Base-by-base conservation (phyloP, 345 rosid genomes). In the Alliaria petiolata region DNA sequence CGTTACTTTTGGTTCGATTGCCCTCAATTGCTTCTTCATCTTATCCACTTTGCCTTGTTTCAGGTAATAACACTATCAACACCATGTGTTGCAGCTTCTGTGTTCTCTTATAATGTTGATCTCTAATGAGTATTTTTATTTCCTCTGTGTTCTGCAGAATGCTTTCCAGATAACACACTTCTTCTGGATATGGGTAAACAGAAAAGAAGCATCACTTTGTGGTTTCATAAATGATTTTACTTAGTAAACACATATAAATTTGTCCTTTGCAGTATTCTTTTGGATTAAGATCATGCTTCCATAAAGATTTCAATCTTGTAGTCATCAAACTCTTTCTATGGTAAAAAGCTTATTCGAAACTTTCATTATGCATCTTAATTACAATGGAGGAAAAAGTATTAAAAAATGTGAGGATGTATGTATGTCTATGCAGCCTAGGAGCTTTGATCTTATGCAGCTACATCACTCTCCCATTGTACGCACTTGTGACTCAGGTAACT, bases 101-200 rank as follows among this genome's bases (percentile, higher is more conserved):
- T 33, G 4, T 70, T 50, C 22, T 61, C 44, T 6, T 44, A 2
- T 63, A 12, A 3, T 62, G 54, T 13, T 13, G 16, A 3, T 60
- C 11, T 53, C 6, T 63, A 44, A 16, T 28, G 0, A 0, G 12
- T 51, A 1, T 4, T 30, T n/a, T n/a, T 50, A 7, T 58, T 43
- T 62, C 62, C 14, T 31, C 26, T 53, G 31, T 58, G 28, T 53
- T 36, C 19, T 84, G 83, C 86, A 95, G 98, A 95, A 89, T 51
- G 99, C 98, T 34, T 91, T 95, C 82, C 98, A 91, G 80, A 91
- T 95, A 77, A 95, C 99, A 28, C 91, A 91, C 68, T 91, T 91
- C 87, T 66, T 91, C 17, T 95, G 98, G 99, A 84, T 91, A 54
- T 89, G 84, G 99, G 99, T 91, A 83, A 77, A 7, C 45, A 1